These are phyloP conservation scores for Cruciata laevipes DNA, from an alignment of 257 asterid genomes.

Conservation along the genomic window DNA sequence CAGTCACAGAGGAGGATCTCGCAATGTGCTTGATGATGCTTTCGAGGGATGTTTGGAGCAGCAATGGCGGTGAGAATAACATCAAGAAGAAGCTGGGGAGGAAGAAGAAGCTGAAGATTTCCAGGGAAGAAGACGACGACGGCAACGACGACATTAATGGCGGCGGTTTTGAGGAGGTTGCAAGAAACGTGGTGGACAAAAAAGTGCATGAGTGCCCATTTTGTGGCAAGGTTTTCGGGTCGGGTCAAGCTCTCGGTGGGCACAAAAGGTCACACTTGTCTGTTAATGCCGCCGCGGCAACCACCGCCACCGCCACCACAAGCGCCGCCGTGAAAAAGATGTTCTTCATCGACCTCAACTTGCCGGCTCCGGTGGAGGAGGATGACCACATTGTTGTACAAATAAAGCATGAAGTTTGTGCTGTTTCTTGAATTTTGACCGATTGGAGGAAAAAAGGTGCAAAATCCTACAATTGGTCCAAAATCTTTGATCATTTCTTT, in stretches of 20 bases:
- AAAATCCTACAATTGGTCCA: neutral
- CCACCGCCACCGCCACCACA: neutral
- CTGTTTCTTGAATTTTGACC: slow-evolving; percentile 16
- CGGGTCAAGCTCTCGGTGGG: slow-evolving; percentile 68
- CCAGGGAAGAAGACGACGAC: neutral
- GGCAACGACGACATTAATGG: neutral
- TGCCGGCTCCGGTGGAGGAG: slow-evolving; percentile 44
- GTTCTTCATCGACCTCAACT: slow-evolving; percentile 37
- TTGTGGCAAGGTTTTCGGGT: slow-evolving; percentile 43
- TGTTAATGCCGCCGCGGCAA: slow-evolving; percentile 2
- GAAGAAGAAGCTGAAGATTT: slow-evolving; percentile 14
- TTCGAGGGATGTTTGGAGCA: slow-evolving; percentile 45
- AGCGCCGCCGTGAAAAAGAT: neutral
- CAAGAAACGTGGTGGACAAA: slow-evolving; percentile 1
- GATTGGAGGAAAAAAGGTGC: slow-evolving; percentile 13
- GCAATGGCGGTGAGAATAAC: slow-evolving; percentile 11
- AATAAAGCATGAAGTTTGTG: slow-evolving; percentile 11
- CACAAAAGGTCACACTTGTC: slow-evolving; percentile 50
- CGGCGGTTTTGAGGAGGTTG: neutral
- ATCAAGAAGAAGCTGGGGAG: slow-evolving; percentile 13
- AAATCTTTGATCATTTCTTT: neutral
- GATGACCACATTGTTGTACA: slow-evolving; percentile 4
- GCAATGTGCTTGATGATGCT: slow-evolving; percentile 63
- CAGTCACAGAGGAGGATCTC: slow-evolving; percentile 42
- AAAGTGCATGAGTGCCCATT: slow-evolving; percentile 42